Evolutionary conservation across 1,139 yeast species (phyloP).

Genomic region (Sugiyamaella japonica): DNA sequence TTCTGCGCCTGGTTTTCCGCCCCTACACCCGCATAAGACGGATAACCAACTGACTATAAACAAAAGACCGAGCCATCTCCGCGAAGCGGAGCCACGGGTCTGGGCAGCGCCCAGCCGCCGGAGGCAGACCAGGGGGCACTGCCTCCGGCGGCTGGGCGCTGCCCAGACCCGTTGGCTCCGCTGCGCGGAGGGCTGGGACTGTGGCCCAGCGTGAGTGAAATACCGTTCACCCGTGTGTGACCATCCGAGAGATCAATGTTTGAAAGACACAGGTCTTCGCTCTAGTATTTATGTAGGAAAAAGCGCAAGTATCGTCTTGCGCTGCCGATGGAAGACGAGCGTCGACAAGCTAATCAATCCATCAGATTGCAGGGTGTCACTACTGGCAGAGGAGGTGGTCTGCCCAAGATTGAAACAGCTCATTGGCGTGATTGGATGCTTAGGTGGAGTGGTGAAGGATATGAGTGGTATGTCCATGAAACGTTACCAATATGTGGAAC

Average conservation of each 20-base stretch:
- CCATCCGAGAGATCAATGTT: too few species aligned
- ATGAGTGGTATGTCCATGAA: not conserved
- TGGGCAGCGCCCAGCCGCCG: too few species aligned
- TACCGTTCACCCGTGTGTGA: too few species aligned
- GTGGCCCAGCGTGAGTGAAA: too few species aligned
- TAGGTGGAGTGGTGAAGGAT: not conserved
- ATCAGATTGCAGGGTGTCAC: not conserved
- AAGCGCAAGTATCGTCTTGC: not conserved
- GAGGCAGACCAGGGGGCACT: too few species aligned
- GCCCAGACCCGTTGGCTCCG: too few species aligned
- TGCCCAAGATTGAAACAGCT: not conserved
- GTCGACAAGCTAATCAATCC: not conserved
- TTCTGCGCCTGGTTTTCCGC: conserved; percentile 2
- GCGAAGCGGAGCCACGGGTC: not conserved
- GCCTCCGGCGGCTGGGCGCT: too few species aligned
- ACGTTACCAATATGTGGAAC: not conserved
- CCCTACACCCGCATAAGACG: not conserved
- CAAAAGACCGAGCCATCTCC: too few species aligned
- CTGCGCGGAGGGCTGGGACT: too few species aligned
- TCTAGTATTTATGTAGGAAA: too few species aligned
- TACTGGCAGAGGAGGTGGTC: not conserved
- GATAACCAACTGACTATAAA: too few species aligned
- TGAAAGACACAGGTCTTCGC: too few species aligned
- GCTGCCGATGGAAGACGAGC: not conserved
- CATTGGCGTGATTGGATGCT: not conserved